Evolutionary conservation across 164 flowering plant genomes (phyloP), one percentile per base, ranked within the genome.

Genomic region (Magnolia sinica): DNA sequence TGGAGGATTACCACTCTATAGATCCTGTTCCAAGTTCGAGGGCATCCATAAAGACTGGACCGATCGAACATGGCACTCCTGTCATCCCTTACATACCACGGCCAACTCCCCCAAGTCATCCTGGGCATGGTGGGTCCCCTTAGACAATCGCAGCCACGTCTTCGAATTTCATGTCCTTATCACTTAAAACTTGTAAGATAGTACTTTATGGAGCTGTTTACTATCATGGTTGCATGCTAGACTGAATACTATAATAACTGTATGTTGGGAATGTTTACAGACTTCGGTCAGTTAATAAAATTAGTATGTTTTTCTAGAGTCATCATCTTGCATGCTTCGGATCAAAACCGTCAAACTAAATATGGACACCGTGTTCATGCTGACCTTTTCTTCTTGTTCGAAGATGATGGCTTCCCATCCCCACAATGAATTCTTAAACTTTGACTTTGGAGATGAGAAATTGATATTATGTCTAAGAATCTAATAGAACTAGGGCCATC

Each of bases 41-140:
- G 50, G 87, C 91, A 24, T 76, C 90, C 18, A 68, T 89, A 51
- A 84, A 81, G 31, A 83, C 86, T 6, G 88, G 88, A 68, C 95
- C 97, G 1, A 87, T 92, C n/a, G 85, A 88, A 82, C 95, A 92
- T 76, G 91, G 90, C 50, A 83, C 89, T 79, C 97, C 95, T 78
- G 80, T 91, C 18, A 82, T 78, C 71, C 97, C 97, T 29, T 86
- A 81, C 68, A 85, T 92, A 74, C 95, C 97, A 49, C 81, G 80
- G 69, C 91, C 88, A 24, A 55, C 85, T n/a, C 88, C 96, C 67
- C 84, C 82, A 63, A 64, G 29, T 65, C 82, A 66, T 58, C 87
- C 88, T 71, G 73, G 73, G 69, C 58, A 27, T 16, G 77, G 73
- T 69, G 76, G 66, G 16, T 73, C 74, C 71, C 76, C 77, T 75